Evolutionary conservation across 1,139 yeast species (phyloP).

Genomic region (Kodamaea sp.): DNA sequence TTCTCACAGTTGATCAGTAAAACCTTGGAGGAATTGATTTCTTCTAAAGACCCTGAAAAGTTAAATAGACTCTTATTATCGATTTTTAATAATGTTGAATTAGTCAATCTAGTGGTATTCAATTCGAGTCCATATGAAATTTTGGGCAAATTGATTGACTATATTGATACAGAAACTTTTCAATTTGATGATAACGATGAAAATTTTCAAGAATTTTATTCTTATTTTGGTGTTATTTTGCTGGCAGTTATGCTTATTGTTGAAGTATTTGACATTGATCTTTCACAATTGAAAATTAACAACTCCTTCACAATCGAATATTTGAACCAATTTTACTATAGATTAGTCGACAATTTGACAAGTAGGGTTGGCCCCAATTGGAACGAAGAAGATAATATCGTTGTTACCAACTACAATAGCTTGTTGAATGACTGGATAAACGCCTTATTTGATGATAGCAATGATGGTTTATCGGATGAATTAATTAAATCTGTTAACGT

Average conservation of each 20-base stretch:
- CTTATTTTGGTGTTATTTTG: slow-evolving; percentile 60
- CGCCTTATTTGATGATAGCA: slow-evolving; percentile 66
- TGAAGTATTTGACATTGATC: slow-evolving; percentile 42
- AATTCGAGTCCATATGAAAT: slow-evolving; percentile 22
- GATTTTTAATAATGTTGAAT: slow-evolving; percentile 36
- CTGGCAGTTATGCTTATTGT: slow-evolving; percentile 47
- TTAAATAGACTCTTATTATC: slow-evolving; percentile 49
- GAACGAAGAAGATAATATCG: slow-evolving; percentile 29
- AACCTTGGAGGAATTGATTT: slow-evolving; percentile 38
- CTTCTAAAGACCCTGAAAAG: slow-evolving; percentile 38
- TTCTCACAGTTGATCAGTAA: slow-evolving; percentile 31
- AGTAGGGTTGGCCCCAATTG: slow-evolving; percentile 11
- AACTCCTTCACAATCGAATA: slow-evolving; percentile 35
- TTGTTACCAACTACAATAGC: slow-evolving; percentile 38
- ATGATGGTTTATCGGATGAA: slow-evolving; percentile 85
- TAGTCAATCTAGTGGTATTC: slow-evolving; percentile 42
- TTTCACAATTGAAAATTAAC: slow-evolving; percentile 21
- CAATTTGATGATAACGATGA: slow-evolving; percentile 46
- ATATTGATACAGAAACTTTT: slow-evolving; percentile 34
- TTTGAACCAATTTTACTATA: slow-evolving; percentile 31
- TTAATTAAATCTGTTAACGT: slow-evolving; percentile 64
- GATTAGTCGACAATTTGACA: slow-evolving; percentile 30
- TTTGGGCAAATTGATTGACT: slow-evolving; percentile 28
- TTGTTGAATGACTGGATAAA: slow-evolving; percentile 73
- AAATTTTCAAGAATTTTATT: slow-evolving; percentile 65